phyloP scores from a whole-genome alignment of 169 alveolate species.

The Cryptosporidium viatorum region DNA sequence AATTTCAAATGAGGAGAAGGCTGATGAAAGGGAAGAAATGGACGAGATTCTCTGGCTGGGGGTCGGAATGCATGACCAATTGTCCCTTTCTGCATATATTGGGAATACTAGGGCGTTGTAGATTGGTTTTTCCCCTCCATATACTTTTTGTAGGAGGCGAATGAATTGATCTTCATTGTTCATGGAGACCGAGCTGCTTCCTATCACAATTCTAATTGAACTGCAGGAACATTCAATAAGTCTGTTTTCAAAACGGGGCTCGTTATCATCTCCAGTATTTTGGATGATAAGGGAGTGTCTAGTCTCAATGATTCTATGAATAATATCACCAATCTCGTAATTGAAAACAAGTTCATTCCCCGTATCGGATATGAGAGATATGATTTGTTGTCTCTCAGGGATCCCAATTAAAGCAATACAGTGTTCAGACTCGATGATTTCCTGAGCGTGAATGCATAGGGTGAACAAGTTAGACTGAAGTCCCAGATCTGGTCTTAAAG shows the following conservation, averaged over 20 bases:
- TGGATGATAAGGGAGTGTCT: slow-evolving; percentile 63
- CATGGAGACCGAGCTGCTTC: neutral
- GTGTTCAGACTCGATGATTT: slow-evolving; percentile 72
- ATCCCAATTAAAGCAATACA: slow-evolving; percentile 73
- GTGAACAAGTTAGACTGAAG: slow-evolving; percentile 67
- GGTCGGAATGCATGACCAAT: slow-evolving; percentile 72
- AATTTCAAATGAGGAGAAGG: slow-evolving; percentile 67
- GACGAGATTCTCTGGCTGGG: slow-evolving; percentile 71
- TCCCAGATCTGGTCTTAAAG: slow-evolving; percentile 64
- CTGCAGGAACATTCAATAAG: slow-evolving; percentile 35
- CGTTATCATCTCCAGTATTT: slow-evolving; percentile 40
- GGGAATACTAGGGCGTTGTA: slow-evolving; percentile 71
- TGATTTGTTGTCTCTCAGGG: slow-evolving; percentile 72
- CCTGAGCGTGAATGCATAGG: slow-evolving; percentile 70
- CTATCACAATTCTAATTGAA: slow-evolving; percentile 6
- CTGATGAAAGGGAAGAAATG: slow-evolving; percentile 59
- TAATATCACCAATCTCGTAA: slow-evolving; percentile 45
- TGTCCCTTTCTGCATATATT: slow-evolving; percentile 70
- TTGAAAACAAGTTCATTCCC: slow-evolving; percentile 63
- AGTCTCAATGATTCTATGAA: slow-evolving; percentile 56
- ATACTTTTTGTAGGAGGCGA: slow-evolving; percentile 47
- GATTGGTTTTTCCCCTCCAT: slow-evolving; percentile 48
- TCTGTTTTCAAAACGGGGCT: slow-evolving; percentile 26
- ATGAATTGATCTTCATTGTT: slow-evolving; percentile 47
- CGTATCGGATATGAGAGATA: slow-evolving; percentile 55